Base-by-base conservation (phyloP, 257 asterid species). In the Solanum chilense region DNA sequence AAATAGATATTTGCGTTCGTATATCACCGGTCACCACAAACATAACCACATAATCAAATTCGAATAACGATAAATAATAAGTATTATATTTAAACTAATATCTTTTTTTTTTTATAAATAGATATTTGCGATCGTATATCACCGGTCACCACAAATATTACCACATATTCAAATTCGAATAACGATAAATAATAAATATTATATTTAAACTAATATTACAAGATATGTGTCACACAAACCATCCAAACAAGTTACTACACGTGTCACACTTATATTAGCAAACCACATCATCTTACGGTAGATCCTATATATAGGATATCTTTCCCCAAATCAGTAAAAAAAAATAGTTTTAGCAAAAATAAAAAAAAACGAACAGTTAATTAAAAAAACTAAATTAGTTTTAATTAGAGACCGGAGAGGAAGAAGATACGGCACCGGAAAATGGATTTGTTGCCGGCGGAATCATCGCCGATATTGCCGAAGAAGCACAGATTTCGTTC, bases 381-480 rank as follows among this genome's bases (percentile, higher is more conserved):
- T 37, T 14, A 8, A 18, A 16, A 18, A 37, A 25, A 1, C 35
- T 33, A 41, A 23, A n/a, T 1, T 25, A 76, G 39, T 44, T 42
- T 3, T 39, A 25, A 44, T 14, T 44, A 25, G 25, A 44, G n/a
- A 44, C 84, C 64, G 64, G n/a, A 14, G 86, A 31, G n/a, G 25
- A 39, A 52, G 45, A 52, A 31, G 10, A 21, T 76, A 62, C n/a
- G 75, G 7, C 39, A 2, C 56, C 82, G 56, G 68, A 76, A 41
- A 56, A 96, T 96, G 99, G 98, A 96, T 92, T 96, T 96, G 91
- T 86, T 94, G 56, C 92, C 98, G 86, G 95, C 86, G 25, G 99
- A 95, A 86, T 86, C 95, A 80, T 91, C 96, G 73, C 94, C 86
- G 94, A 90, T 92, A 87, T 33, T 89, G 90, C 89, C 83, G 91